phyloP scores from a whole-genome alignment of 208 protist species.

The Crithidia acanthocephali region DNA sequence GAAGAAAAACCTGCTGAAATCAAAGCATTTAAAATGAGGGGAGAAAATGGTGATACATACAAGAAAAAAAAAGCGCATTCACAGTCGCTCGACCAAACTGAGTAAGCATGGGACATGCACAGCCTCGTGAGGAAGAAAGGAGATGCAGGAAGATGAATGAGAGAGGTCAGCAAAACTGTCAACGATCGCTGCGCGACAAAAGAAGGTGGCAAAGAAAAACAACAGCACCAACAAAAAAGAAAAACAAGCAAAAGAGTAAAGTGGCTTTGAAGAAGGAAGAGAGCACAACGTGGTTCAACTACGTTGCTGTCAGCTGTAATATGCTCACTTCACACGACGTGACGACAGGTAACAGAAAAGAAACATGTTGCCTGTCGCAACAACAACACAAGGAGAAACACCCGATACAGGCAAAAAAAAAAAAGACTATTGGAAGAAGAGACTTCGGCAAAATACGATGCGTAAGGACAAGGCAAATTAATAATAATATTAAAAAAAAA shows the following conservation, averaged over 20 bases:
- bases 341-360: constrained; percentile 1
- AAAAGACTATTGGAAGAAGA: constrained; percentile 1
- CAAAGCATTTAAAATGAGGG: too few species aligned
- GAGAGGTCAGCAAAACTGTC: not conserved
- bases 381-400: constrained; percentile 15
- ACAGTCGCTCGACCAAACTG: not conserved
- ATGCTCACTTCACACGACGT: too few species aligned
- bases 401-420: not conserved
- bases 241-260: constrained; percentile 9
- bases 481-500: too few species aligned
- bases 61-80: not conserved
- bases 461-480: too few species aligned
- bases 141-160: not conserved
- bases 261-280: too few species aligned
- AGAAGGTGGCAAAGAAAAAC: too few species aligned
- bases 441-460: too few species aligned
- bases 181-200: not conserved
- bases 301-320: too few species aligned
- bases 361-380: not conserved
- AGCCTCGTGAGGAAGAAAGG: not conserved
- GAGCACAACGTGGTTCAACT: too few species aligned
- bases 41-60: not conserved
- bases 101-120: not conserved
- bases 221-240: constrained; percentile 30
- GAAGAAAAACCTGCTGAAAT: too few species aligned